Evolutionary conservation across 306 rosid genomes (phyloP).

Genomic region (Styphnolobium japonicum): DNA sequence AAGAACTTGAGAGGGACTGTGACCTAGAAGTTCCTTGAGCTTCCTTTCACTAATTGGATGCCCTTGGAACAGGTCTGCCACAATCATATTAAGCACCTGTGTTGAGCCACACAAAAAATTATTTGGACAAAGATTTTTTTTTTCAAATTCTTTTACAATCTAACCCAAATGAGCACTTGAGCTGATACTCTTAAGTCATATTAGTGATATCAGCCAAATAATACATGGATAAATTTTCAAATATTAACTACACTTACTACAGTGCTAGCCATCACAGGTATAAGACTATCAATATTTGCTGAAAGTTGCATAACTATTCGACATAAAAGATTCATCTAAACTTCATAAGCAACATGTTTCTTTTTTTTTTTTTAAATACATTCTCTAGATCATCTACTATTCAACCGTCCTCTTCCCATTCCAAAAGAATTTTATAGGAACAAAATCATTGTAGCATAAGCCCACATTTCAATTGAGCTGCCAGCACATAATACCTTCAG

Average conservation of each 20-base stretch:
- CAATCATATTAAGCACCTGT: constrained; percentile 91
- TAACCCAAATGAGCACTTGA: no score
- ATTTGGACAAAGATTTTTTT: neutral
- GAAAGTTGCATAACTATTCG: neutral
- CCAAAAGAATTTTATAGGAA: neutral
- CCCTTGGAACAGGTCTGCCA: constrained; percentile 83
- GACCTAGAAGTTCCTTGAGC: constrained; percentile 91
- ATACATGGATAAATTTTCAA: neutral
- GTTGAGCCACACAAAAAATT: neutral
- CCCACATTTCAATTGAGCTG: neutral
- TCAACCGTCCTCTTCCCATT: neutral
- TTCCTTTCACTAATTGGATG: constrained; percentile 89
- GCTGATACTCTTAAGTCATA: neutral
- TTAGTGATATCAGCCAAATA: neutral
- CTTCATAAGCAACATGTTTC: neutral
- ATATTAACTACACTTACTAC: no score
- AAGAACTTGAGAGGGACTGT: constrained; percentile 85
- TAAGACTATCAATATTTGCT: neutral
- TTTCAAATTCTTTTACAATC: neutral
- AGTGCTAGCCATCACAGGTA: neutral
- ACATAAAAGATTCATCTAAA: neutral
- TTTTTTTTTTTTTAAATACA: neutral
- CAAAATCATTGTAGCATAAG: neutral
- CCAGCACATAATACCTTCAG: neutral
- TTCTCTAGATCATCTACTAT: neutral